Evolutionary conservation across 2,329 filamentous ascomycete species (phyloP).

Genomic region (Purpureocillium takamizusanense): DNA sequence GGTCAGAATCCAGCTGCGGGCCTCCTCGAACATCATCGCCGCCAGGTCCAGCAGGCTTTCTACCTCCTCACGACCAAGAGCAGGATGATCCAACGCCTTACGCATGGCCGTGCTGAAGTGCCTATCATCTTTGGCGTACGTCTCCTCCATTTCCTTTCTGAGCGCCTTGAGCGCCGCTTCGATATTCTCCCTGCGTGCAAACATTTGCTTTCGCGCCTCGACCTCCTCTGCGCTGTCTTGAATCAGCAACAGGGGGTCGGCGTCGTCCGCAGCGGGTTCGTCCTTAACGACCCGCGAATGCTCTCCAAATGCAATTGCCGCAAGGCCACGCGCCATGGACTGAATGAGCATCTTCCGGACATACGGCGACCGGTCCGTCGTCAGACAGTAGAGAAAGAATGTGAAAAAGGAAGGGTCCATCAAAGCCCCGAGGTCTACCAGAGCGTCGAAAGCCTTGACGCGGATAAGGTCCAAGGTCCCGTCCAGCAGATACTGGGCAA

Average conservation of each 20-base stretch:
- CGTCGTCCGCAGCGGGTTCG: slow-evolving; percentile 25
- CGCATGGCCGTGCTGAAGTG: slow-evolving; percentile 33
- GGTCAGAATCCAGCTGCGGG: slow-evolving; percentile 30
- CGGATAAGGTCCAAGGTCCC: slow-evolving; percentile 54
- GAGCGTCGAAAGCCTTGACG: slow-evolving; percentile 55
- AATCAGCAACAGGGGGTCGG: slow-evolving; percentile 29
- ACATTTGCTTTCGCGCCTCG: slow-evolving; percentile 52
- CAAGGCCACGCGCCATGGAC: slow-evolving; percentile 49
- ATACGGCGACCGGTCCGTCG: slow-evolving; percentile 55
- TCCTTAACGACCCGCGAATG: slow-evolving; percentile 35
- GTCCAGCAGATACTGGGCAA: slow-evolving; percentile 57
- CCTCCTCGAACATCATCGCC: slow-evolving; percentile 37
- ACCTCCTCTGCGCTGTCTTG: slow-evolving; percentile 38
- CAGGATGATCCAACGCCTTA: slow-evolving; percentile 29
- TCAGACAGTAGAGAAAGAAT: slow-evolving; percentile 48
- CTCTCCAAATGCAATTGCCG: slow-evolving; percentile 56
- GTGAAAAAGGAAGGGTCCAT: slow-evolving; percentile 44
- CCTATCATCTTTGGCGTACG: slow-evolving; percentile 25
- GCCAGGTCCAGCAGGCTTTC: slow-evolving; percentile 34
- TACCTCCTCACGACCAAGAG: slow-evolving; percentile 30
- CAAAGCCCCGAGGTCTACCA: slow-evolving; percentile 55
- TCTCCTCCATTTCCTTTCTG: slow-evolving; percentile 34
- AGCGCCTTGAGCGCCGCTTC: slow-evolving; percentile 41
- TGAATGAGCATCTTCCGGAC: slow-evolving; percentile 52
- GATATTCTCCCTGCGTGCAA: slow-evolving; percentile 55